These are phyloP conservation scores for Mycena crocata DNA, from an alignment of 768 basidiomycete species.

Conservation along the genomic window DNA sequence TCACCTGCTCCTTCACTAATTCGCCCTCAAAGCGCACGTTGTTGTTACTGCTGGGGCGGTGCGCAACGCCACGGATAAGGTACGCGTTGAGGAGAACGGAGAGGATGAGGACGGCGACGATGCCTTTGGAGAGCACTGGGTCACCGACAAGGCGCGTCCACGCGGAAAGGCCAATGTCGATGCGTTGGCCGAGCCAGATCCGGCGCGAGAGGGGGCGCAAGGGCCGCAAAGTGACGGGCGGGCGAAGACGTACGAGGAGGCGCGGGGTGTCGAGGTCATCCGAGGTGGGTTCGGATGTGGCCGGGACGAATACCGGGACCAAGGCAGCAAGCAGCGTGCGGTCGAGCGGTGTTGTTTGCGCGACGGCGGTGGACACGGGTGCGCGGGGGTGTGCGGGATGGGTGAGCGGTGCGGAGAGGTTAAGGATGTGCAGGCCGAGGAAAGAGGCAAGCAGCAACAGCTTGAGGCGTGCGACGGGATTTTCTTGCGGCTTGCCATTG, in stretches of 20 bases:
- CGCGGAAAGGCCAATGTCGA: constrained; percentile 31
- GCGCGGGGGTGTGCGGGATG: constrained; percentile 43
- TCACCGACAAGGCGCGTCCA: constrained; percentile 96
- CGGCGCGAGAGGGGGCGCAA: background rate
- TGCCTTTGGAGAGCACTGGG: constrained; percentile 94
- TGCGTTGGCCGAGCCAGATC: background rate
- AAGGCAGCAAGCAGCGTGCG: constrained; percentile 16
- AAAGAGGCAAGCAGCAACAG: constrained; percentile 92
- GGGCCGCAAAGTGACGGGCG: constrained; percentile 26
- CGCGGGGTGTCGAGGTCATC: constrained; percentile 15
- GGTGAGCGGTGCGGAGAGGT: constrained; percentile 93
- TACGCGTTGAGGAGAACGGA: constrained; percentile 94
- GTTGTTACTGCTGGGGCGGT: constrained; percentile 34
- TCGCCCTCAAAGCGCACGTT: constrained; percentile 37
- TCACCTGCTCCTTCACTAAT: constrained; percentile 34
- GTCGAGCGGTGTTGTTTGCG: constrained; percentile 25
- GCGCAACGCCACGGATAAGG: constrained; percentile 85
- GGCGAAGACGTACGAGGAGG: constrained; percentile 40
- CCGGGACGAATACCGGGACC: background rate
- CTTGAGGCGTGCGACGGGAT: constrained; percentile 90
- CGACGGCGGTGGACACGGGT: constrained; percentile 3
- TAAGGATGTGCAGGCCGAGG: constrained; percentile 90
- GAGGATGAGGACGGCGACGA: constrained; percentile 87
- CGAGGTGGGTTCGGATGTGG: constrained; percentile 11
- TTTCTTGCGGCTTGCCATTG: too few relatives aligned